Evolutionary conservation across 2,329 filamentous ascomycete genomes (phyloP).

Genomic region (Cladosporium sp.): DNA sequence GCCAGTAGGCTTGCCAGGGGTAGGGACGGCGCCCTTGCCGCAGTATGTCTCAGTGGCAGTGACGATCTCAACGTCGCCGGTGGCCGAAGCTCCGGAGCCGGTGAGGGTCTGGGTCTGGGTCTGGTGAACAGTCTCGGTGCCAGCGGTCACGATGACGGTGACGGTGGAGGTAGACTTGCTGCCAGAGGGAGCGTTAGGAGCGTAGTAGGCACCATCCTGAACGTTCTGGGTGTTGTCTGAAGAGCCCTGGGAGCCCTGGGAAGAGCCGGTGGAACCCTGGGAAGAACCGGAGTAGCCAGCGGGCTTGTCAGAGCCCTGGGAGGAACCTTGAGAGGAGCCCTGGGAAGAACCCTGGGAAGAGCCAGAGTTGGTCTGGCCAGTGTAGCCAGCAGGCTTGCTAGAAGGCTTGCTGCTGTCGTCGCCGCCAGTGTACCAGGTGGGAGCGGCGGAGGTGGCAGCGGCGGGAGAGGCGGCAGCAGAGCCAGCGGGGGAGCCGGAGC

Average conservation of each 20-base stretch:
- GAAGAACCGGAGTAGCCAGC: not conserved
- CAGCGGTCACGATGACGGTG: slow-evolving; percentile 11
- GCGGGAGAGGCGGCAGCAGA: slow-evolving; percentile 59
- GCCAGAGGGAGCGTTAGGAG: slow-evolving; percentile 5
- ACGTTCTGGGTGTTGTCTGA: not conserved
- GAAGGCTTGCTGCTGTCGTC: not conserved
- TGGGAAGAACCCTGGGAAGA: not conserved
- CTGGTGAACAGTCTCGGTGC: slow-evolving; percentile 3
- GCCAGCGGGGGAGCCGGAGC: slow-evolving; percentile 52
- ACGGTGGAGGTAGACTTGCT: slow-evolving; percentile 8
- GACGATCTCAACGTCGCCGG: slow-evolving; percentile 8
- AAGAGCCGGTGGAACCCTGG: not conserved
- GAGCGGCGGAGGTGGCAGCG: slow-evolving; percentile 65
- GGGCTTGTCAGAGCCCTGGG: not conserved
- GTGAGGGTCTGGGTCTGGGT: slow-evolving; percentile 1
- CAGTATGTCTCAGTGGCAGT: slow-evolving; percentile 11
- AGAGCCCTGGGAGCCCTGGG: not conserved
- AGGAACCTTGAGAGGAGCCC: not conserved
- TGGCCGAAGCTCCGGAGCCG: not conserved
- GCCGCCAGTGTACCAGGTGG: slow-evolving; percentile 43
- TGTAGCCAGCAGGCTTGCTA: slow-evolving; percentile 3
- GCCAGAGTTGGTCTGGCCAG: slow-evolving; percentile 1
- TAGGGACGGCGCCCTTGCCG: slow-evolving; percentile 11
- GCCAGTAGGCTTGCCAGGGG: not conserved
- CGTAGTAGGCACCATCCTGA: slow-evolving; percentile 10